Evolutionary conservation across 148 eudicot genomes (phyloP), one percentile per base, ranked within the genome.

Genomic region (Arctostaphylos glauca): DNA sequence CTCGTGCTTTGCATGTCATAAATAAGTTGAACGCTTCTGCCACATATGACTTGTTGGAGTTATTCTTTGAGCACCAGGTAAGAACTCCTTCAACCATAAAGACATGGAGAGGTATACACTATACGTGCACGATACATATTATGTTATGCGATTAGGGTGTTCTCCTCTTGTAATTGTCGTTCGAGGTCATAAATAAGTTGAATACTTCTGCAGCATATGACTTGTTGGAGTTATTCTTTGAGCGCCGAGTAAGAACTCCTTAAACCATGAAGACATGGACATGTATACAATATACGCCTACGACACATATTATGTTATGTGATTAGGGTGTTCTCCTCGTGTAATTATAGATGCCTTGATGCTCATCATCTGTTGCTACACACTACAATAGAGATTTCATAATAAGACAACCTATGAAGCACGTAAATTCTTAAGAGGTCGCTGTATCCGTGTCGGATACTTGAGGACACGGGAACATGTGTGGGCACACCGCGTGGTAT

Each of bases 1-100:
- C 99, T 52, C 94, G 95, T 5, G 97, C 98, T 31, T 79, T 96
- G 83, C 97, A 96, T 83, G 89, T 94, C 64, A 89, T 88, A 7
- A 84, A 93, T 76, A 88, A 83, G 82, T 64, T 93, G 48, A 94
- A 96, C 77, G 9, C 82, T 70, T 91, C 97, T n/a, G 92, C 93
- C 41, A 96, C 99, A 3, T 93, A 92, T 77, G 84, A 87, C 64
- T 84, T 96, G 83, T 75, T 93, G 90, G 97, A 94, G 81, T 82
- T 85, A 74, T 94, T 96, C 86, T 96, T 93, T 83, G 50, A 86
- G 76, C 79, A 85, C 62, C 99, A 96, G 93, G 99, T 93, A 52
- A 76, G 80, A 41, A 83, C 73, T 83, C 48, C 18, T 41, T 19
- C 0, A 13, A 14, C 3, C 7, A 9, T 62, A 25, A 50, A 38